phyloP scores from a whole-genome alignment of 345 rosid species.

The Brassica nigra region DNA sequence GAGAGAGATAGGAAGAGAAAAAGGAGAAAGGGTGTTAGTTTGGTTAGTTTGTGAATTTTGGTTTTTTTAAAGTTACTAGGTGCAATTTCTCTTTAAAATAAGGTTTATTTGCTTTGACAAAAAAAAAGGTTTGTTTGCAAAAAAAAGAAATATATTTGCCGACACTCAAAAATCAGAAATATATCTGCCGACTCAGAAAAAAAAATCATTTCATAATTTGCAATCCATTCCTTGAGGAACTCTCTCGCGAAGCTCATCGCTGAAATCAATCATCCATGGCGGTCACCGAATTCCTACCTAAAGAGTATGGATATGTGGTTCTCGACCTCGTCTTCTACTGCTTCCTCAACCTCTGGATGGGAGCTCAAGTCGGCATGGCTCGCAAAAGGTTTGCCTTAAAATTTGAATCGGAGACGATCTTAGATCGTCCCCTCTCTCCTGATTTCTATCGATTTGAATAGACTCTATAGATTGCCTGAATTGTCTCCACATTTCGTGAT shows the following conservation, averaged over 20 bases:
- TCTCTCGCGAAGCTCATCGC: neutral
- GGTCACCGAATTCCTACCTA: conserved; percentile 46
- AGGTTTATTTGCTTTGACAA: too few species aligned
- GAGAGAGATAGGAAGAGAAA: too few species aligned
- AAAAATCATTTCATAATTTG: neutral
- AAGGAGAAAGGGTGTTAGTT: too few species aligned
- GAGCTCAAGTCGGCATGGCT: conserved; percentile 62
- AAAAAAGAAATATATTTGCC: neutral
- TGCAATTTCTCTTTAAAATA: too few species aligned
- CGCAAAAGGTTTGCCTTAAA: conserved; percentile 56
- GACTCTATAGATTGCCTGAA: too few species aligned
- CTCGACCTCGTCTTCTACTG: conserved; percentile 67
- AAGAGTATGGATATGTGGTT: conserved; percentile 79
- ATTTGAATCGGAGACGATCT: neutral
- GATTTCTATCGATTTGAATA: neutral
- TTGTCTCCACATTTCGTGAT: too few species aligned
- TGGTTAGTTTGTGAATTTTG: too few species aligned
- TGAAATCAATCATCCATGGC: conserved; percentile 28
- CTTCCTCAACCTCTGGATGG: conserved; percentile 80
- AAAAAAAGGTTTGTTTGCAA: too few species aligned
- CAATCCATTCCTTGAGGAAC: neutral
- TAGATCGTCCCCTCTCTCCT: neutral
- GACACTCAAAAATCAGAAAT: neutral
- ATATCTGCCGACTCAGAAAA: neutral
- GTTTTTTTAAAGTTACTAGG: too few species aligned